Base-by-base conservation (phyloP, 2,329 filamentous ascomycete species). In the Fusarium nelsonii region DNA sequence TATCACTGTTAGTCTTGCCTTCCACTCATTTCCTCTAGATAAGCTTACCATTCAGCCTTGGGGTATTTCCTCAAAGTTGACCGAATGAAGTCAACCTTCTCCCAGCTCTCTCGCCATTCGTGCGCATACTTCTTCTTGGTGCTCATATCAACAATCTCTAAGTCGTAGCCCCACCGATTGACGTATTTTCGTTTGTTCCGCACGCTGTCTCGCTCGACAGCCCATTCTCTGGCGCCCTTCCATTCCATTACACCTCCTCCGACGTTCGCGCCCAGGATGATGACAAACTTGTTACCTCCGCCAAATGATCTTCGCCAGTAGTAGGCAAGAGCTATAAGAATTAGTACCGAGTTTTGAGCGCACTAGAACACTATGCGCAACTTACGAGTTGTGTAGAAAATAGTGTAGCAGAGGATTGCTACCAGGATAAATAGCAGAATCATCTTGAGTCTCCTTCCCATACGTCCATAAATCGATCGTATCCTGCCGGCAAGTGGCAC, bases 91-190 rank as follows among this genome's bases (percentile, higher is more conserved):
- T 99, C 96, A 65, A 97, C 94, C 84, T 98, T 99, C 81, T 99
- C 96, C 96, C 96, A 99, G 79, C 95, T 97, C 81, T 99, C 96
- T 75, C 96, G 89, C 96, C 96, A 99, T 81, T 99, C 96, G 81
- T 99, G 96, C 30, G 96, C 95, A 78, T 99, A 99, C 71, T 94
- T 90, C 83, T 97, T 98, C 87, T 97, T 97, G 55, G 94, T 97
- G 82, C 94, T 95, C 94, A 99, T 97, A 79, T 99, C 97, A 71
- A 97, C 93, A 76, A 98, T 91, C 79, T 99, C 96, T 61, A 99
- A 84, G 66, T 97, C 92, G 78, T 99, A 98, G 15, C 96, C 96
- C 94, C 96, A 98, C 78, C 86, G 87, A 34, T 88, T 85, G 4
- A 90, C 91, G 77, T 99, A 99, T 75, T 91, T 92, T 77, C 91